Conservation (phyloP, 139 green algal genomes). For the Volvox reticuliferus region DNA sequence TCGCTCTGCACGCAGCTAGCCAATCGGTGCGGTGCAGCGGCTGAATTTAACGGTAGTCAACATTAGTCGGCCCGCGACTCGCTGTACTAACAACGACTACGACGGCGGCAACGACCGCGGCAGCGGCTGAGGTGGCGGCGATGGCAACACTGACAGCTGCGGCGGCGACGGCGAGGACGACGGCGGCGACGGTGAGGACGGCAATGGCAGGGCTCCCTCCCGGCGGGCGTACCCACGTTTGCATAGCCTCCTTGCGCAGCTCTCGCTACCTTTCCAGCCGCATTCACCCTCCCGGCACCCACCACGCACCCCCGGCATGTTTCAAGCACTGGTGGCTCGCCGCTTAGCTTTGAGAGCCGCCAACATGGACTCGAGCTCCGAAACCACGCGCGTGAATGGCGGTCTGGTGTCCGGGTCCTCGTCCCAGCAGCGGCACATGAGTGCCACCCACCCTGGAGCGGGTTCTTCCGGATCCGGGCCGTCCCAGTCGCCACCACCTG, state of each 20-base stretch:
- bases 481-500: constrained; percentile 77
- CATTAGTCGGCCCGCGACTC: no score
- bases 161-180: no score
- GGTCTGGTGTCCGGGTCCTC: constrained; percentile 61
- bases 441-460: constrained; percentile 64
- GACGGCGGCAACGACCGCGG: no score
- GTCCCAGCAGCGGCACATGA: constrained; percentile 75
- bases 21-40: no score
- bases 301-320: not conserved
- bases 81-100: no score
- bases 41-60: no score
- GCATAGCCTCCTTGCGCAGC: not conserved
- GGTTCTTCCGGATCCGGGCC: constrained; percentile 62
- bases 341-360: constrained; percentile 40
- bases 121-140: no score
- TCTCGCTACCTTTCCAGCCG: not conserved
- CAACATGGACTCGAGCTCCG: constrained; percentile 58
- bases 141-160: no score
- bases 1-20: no score
- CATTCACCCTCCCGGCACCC: not conserved
- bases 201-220: not conserved
- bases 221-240: not conserved
- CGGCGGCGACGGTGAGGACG: no score
- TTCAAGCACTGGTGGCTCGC: constrained; percentile 6
- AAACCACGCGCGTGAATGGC: constrained; percentile 56